phyloP scores from a whole-genome alignment of 1,284 basidiomycete species.

The Cutaneotrichosporon curvatum region DNA sequence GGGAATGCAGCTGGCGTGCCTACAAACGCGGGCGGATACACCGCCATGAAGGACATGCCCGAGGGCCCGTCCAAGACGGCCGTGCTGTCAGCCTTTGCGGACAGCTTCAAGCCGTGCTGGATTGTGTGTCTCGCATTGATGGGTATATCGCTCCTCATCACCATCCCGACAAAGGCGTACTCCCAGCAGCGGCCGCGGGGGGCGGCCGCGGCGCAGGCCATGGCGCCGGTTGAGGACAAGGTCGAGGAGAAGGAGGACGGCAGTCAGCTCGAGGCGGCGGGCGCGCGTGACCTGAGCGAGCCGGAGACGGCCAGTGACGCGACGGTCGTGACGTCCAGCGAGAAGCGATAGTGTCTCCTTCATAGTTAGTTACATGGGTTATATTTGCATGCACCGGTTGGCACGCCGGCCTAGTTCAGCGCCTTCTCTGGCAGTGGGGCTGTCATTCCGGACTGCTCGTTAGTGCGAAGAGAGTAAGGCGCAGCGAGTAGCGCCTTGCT shows the following conservation, averaged over 20 bases:
- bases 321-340: neutral
- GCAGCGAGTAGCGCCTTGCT: no score
- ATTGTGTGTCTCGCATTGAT: constrained; percentile 4
- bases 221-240: neutral
- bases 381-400: no score
- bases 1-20: constrained; percentile 30
- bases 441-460: no score
- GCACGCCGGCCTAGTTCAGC: no score
- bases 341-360: neutral
- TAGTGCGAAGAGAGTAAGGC: no score
- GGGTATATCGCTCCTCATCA: constrained; percentile 6
- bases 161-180: constrained; percentile 14
- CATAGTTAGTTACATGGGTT: no score
- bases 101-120: constrained; percentile 26
- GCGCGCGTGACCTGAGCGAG: neutral
- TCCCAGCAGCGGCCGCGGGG: constrained; percentile 1
- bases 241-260: constrained; percentile 33
- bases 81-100: constrained; percentile 36
- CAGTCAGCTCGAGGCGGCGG: no score
- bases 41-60: constrained; percentile 30
- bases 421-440: no score
- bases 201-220: neutral
- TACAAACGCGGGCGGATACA: constrained; percentile 29
- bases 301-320: neutral
- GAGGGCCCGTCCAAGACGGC: constrained; percentile 18